Base-by-base conservation (phyloP, 192 early-diverging fungal species). In the Oehlia diaphana region DNA sequence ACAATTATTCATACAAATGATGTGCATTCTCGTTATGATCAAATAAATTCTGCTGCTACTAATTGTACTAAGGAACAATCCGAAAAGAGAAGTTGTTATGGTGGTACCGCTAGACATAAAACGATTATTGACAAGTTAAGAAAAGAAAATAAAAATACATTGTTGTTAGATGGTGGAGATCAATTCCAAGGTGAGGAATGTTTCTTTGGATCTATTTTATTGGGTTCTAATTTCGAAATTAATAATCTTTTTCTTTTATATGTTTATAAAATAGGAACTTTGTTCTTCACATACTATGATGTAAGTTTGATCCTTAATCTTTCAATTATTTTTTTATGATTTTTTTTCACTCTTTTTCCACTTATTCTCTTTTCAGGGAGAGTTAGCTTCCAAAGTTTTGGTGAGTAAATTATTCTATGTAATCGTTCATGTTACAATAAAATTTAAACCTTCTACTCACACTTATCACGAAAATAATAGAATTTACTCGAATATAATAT, bases 101-200 rank as follows among this genome's bases (percentile, higher is more conserved):
- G 91, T 23, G 92, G 93, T 26, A 87, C 86, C 23, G 90, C 92
- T 4, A 84, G 92, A n/a, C 84, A 92, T 76, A 88, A 89, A 77
- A 88, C 87, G 26, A 80, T 88, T 0, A 87, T 92, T 74, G 84
- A 91, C 31, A 58, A 84, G 35, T 81, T 92, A 61, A 85, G 92
- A 21, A 80, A 79, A 37, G 81, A 84, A 19, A 87, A 81, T 80
- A 72, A 85, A 33, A 81, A 92, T 74, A 81, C 84, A 4, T 75
- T 94, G 35, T 83, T 95, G 21, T 79, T 95, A 50, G 91, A 95
- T 80, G 93, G 90, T n/a, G 94, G 92, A 33, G 94, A 95, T 81
- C 87, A 93, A 70, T 75, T 83, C 53, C 76, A 76, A 81, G 72
- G 81, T 81, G 66, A 77, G 13, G 14, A 63, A 62, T 47, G 21